These are phyloP conservation scores for Linderniella brevidens DNA, from an alignment of 257 asterid genomes.

Conservation along the genomic window DNA sequence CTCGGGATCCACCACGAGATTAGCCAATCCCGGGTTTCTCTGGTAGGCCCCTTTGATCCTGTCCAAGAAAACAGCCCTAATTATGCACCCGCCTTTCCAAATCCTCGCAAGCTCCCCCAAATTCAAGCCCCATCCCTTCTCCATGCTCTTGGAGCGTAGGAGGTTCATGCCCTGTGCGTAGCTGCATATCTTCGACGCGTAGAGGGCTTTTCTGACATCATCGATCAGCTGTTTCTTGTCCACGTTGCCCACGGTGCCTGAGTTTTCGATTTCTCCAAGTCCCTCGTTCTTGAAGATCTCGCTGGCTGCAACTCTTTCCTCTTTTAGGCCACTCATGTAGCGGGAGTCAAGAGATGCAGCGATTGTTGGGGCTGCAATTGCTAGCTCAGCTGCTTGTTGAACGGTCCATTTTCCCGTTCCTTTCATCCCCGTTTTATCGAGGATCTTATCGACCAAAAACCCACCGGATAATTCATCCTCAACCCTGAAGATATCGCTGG, in stretches of 20 bases:
- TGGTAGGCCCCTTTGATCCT: slow-evolving; percentile 84
- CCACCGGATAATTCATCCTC: slow-evolving; percentile 42
- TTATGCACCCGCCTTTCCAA: slow-evolving; percentile 97
- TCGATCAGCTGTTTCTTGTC: slow-evolving; percentile 73
- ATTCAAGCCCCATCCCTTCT: slow-evolving; percentile 81
- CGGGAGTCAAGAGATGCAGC: slow-evolving; percentile 75
- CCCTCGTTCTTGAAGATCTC: slow-evolving; percentile 49
- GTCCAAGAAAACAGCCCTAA: slow-evolving; percentile 86
- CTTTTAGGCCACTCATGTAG: slow-evolving; percentile 85
- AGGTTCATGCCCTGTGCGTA: slow-evolving; percentile 94
- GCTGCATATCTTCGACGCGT: slow-evolving; percentile 84
- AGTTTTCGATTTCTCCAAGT: slow-evolving; percentile 45
- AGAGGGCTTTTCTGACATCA: slow-evolving; percentile 91
- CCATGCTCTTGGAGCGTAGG: slow-evolving; percentile 71
- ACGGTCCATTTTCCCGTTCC: slow-evolving; percentile 90
- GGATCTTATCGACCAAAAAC: slow-evolving; percentile 65
- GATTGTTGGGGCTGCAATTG: slow-evolving; percentile 84
- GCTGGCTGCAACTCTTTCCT: slow-evolving; percentile 49
- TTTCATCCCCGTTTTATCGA: slow-evolving; percentile 73
- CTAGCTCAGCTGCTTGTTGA: slow-evolving; percentile 91
- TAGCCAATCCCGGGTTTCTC: slow-evolving; percentile 59
- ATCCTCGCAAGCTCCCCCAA: slow-evolving; percentile 81
- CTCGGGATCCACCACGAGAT: slow-evolving; percentile 73
- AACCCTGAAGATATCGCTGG: slow-evolving; percentile 63
- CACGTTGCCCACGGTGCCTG: slow-evolving; percentile 19